A percentile compares a stretch with the other conserved stretches of the same genome.
phyloP scores from a whole-genome alignment of 306 rosid genomes.

The Vicia faba region DNA sequence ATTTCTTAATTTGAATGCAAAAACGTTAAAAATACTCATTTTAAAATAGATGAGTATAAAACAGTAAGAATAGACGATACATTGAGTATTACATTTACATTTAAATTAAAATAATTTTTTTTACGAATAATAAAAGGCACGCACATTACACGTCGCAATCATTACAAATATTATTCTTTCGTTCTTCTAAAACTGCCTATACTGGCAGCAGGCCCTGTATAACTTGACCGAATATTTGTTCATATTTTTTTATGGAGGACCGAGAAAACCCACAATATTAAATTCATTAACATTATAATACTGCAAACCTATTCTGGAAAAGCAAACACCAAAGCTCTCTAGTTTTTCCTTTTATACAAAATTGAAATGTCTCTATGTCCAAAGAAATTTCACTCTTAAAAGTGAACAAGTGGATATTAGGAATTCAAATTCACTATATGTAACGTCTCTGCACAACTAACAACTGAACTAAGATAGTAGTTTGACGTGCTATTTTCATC shows the following conservation, averaged over 20 bases:
- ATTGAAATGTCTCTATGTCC: too few species aligned
- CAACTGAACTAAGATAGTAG: too few species aligned
- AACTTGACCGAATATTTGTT: conserved; percentile 50
- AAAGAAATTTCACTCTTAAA: too few species aligned
- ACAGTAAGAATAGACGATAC: not conserved
- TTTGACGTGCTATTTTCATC: not conserved
- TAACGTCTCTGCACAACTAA: too few species aligned
- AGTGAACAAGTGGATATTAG: too few species aligned
- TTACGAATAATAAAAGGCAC: conserved; percentile 23
- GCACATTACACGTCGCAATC: conserved; percentile 70
- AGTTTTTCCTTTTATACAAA: too few species aligned
- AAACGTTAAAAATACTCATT: too few species aligned
- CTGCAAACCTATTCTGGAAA: conserved; percentile 25
- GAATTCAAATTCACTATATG: too few species aligned
- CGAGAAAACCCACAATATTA: conserved; percentile 27
- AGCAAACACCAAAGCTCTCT: conserved; percentile 19
- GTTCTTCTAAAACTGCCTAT: conserved; percentile 53
- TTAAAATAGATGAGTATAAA: too few species aligned
- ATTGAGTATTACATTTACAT: not conserved
- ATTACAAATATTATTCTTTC: conserved; percentile 59
- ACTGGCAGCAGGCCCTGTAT: conserved; percentile 46
- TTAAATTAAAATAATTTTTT: not conserved
- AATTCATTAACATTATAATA: too few species aligned
- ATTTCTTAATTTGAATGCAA: too few species aligned
- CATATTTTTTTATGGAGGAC: conserved; percentile 44